A percentile compares a stretch with the other conserved stretches of the same genome.
These are phyloP conservation scores for Guyanaporus albipodus DNA, from an alignment of 768 basidiomycete genomes.

Conservation along the genomic window DNA sequence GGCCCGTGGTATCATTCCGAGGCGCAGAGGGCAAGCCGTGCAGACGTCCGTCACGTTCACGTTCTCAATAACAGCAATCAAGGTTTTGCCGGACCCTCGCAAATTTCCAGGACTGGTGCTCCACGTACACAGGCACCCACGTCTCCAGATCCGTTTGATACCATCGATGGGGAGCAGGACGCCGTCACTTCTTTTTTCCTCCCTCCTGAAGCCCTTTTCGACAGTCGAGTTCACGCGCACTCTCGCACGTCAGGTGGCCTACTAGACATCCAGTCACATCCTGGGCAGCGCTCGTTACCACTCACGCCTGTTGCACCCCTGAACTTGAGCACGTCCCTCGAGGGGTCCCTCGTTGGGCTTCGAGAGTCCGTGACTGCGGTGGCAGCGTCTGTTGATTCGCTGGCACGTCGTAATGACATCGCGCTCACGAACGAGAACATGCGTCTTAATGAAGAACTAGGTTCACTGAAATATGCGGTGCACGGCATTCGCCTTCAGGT, in stretches of 20 bases:
- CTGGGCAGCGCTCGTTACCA: constrained; percentile 26
- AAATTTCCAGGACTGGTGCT: constrained; percentile 8
- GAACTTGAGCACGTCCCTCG: constrained; percentile 57
- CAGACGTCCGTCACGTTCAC: constrained; percentile 9
- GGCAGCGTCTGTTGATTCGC: constrained; percentile 56
- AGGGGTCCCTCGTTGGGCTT: constrained; percentile 55
- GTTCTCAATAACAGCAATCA: constrained; percentile 10
- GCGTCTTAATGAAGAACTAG: constrained; percentile 69
- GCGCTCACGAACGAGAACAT: constrained; percentile 67
- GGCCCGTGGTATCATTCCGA: constrained; percentile 60
- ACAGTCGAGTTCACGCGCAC: constrained; percentile 14
- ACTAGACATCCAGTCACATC: constrained; percentile 21
- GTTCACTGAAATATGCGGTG: constrained; percentile 60
- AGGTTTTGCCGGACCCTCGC: constrained; percentile 17
- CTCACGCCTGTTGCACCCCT: constrained; percentile 52
- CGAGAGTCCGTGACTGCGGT: constrained; percentile 58
- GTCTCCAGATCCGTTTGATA: constrained; percentile 16
- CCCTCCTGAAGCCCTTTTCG: constrained; percentile 26
- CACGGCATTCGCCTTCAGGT: constrained; percentile 82
- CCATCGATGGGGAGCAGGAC: constrained; percentile 23
- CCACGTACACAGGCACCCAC: constrained; percentile 14
- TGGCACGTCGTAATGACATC: constrained; percentile 61
- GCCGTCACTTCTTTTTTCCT: constrained; percentile 23
- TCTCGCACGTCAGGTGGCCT: constrained; percentile 16
- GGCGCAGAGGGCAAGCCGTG: constrained; percentile 22